Conservation (phyloP, 148 eudicot species). For the Salicornia ramosissima region DNA sequence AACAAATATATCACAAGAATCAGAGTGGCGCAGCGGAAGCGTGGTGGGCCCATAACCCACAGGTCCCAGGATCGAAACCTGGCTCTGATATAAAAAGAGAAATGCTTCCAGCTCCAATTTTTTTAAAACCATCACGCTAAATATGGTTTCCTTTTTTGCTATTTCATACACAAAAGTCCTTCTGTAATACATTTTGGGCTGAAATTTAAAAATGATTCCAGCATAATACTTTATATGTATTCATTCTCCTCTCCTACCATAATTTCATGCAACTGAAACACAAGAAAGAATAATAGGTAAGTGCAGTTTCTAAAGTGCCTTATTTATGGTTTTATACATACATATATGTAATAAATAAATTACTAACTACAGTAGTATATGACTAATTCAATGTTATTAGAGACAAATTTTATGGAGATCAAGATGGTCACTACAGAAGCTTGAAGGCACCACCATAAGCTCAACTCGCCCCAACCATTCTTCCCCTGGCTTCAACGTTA, state of each 20-base stretch:
- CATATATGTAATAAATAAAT: no score
- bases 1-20: background rate
- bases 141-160: background rate
- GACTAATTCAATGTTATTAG: slow-evolving; percentile 3
- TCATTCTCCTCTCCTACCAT: background rate
- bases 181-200: slow-evolving; percentile 21
- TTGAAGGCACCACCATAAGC: slow-evolving; percentile 56
- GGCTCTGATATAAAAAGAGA: slow-evolving; percentile 26
- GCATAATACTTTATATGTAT: slow-evolving; percentile 12
- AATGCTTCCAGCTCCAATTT: slow-evolving; percentile 4
- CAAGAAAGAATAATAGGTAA: background rate
- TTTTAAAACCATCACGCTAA: background rate
- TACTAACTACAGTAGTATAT: no score
- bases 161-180: background rate
- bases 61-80: slow-evolving; percentile 39
- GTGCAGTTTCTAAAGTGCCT: slow-evolving; percentile 10
- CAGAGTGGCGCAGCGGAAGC: slow-evolving; percentile 44
- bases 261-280: background rate
- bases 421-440: slow-evolving; percentile 61
- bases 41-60: slow-evolving; percentile 44
- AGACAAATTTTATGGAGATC: slow-evolving; percentile 31
- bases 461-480: slow-evolving; percentile 81
- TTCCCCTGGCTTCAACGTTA: slow-evolving; percentile 77
- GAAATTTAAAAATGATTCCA: slow-evolving; percentile 28
- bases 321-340: no score